Evolutionary conservation across 495 filamentous ascomycete genomes (phyloP).

Genomic region (Hypoxylon lienhwacheense): DNA sequence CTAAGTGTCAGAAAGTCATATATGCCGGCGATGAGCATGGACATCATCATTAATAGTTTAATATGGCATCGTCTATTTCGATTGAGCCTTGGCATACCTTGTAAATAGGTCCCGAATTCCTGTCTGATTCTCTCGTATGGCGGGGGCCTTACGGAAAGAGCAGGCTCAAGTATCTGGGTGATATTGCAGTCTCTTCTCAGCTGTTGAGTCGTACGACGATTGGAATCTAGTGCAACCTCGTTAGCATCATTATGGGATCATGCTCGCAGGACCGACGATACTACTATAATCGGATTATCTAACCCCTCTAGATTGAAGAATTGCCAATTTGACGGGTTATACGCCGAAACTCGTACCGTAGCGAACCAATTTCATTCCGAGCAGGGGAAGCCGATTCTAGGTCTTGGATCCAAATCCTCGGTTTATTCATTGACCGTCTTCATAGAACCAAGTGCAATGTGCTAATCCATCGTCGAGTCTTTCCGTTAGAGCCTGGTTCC

Average conservation of each 20-base stretch:
- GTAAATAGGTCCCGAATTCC: slow-evolving; percentile 21
- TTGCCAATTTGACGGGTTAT: slow-evolving; percentile 13
- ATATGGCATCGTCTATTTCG: slow-evolving; percentile 10
- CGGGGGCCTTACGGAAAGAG: not conserved
- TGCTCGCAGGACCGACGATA: slow-evolving; percentile 8
- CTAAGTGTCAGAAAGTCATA: slow-evolving; percentile 77
- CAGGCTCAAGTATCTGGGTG: slow-evolving; percentile 5
- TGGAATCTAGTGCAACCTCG: slow-evolving; percentile 19
- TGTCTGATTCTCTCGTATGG: slow-evolving; percentile 5
- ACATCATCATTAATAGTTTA: slow-evolving; percentile 34
- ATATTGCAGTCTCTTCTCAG: slow-evolving; percentile 4
- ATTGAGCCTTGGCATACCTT: slow-evolving; percentile 9
- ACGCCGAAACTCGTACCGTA: slow-evolving; percentile 10
- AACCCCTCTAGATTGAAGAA: slow-evolving; percentile 21
- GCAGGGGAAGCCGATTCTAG: slow-evolving; percentile 1
- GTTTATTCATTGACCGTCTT: slow-evolving; percentile 8
- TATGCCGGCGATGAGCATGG: slow-evolving; percentile 43
- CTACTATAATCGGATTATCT: slow-evolving; percentile 16
- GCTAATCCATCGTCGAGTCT: not conserved
- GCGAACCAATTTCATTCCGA: slow-evolving; percentile 16
- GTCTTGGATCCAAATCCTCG: not conserved
- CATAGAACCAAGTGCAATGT: slow-evolving; percentile 9
- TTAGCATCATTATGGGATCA: slow-evolving; percentile 1
- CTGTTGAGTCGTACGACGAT: slow-evolving; percentile 6
- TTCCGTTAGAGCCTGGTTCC: slow-evolving; percentile 18